Evolutionary conservation across 148 eudicot genomes (phyloP).

Genomic region (Vaccinium corymbosum): DNA sequence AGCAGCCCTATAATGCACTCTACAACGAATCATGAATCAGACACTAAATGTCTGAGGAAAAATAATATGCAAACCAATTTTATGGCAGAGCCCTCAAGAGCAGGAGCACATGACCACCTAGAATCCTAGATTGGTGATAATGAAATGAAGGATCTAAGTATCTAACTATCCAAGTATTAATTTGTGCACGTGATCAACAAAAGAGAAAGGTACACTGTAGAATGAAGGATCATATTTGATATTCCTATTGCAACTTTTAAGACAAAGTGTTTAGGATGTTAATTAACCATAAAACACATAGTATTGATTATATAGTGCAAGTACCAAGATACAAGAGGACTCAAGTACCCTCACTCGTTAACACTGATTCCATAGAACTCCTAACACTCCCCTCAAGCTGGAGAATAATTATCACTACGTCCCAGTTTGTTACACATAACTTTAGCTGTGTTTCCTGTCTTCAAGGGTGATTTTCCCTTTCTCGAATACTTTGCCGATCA

Average conservation of each 20-base stretch:
- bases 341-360: no score
- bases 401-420: no score
- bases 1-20: background rate
- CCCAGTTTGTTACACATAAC: no score
- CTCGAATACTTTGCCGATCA: background rate
- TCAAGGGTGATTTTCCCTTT: background rate
- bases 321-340: no score
- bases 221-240: background rate
- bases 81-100: background rate
- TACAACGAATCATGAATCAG: background rate
- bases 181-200: background rate
- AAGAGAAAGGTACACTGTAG: background rate
- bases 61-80: background rate
- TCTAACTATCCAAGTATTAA: background rate
- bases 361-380: background rate
- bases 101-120: background rate
- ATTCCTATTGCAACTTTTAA: background rate
- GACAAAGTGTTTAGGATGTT: no score
- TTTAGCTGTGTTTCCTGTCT: background rate
- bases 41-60: background rate
- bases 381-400: background rate
- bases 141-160: background rate
- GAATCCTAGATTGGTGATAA: background rate
- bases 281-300: no score
- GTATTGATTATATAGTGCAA: no score